A percentile compares a stretch with the other conserved stretches of the same genome.
phyloP scores from a whole-genome alignment of 2,329 filamentous ascomycete species.

The Parasarocladium wereldwijsianum region DNA sequence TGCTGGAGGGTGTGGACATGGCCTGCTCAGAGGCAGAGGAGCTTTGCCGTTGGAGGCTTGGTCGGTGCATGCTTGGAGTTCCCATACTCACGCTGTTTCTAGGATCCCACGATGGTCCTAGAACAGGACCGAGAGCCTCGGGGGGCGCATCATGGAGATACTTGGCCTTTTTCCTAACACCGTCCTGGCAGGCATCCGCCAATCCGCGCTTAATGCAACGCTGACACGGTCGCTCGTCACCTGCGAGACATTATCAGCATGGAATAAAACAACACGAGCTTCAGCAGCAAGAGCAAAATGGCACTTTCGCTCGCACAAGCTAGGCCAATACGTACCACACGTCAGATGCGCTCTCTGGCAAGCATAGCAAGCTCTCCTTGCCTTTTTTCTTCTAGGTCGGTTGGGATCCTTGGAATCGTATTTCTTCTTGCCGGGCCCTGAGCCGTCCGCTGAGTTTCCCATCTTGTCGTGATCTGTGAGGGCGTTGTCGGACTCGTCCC shows the following conservation, averaged over 20 bases:
- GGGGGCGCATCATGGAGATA: slow-evolving; percentile 93
- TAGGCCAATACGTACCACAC: slow-evolving; percentile 60
- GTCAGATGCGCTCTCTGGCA: slow-evolving; percentile 96
- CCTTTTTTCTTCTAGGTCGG: slow-evolving; percentile 87
- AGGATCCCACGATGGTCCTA: slow-evolving; percentile 56
- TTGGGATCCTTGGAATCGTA: slow-evolving; percentile 78
- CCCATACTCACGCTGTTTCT: too few relatives aligned
- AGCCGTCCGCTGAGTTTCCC: slow-evolving; percentile 30
- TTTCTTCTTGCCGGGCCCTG: slow-evolving; percentile 47
- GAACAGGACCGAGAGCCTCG: slow-evolving; percentile 75
- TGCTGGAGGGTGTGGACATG: slow-evolving; percentile 20
- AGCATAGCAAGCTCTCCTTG: slow-evolving; percentile 84
- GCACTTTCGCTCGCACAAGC: too few relatives aligned
- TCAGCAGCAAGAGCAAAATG: too few relatives aligned
- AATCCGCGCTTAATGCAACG: slow-evolving; percentile 89
- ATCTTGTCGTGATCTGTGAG: slow-evolving; percentile 37
- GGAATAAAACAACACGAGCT: background rate
- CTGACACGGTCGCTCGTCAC: slow-evolving; percentile 87
- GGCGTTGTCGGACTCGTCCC: slow-evolving; percentile 35
- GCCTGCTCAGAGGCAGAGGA: slow-evolving; percentile 29
- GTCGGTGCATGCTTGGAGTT: slow-evolving; percentile 27
- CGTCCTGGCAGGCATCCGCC: slow-evolving; percentile 84
- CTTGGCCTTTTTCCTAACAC: slow-evolving; percentile 96
- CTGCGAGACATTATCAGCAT: slow-evolving; percentile 29
- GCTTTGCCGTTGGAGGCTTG: slow-evolving; percentile 31